Conservation (phyloP, 805 yeast species). For the Cyberlindnera subsufficiens region DNA sequence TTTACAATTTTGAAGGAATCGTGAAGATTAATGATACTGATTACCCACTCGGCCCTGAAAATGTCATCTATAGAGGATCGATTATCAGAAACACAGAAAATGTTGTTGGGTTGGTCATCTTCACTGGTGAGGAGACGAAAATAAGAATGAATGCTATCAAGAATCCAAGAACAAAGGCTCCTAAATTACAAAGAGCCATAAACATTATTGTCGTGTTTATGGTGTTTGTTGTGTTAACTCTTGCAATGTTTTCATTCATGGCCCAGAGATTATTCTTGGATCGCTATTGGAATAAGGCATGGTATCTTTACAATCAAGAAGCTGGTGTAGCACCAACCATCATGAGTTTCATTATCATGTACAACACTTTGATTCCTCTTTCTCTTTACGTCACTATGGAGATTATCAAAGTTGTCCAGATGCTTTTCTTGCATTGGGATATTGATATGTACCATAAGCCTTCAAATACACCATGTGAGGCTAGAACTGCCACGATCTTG, state of each 20-base stretch:
- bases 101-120: conserved; percentile 74
- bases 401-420: conserved; percentile 84
- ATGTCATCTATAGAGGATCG: conserved; percentile 88
- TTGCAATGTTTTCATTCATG: conserved; percentile 78
- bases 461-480: conserved; percentile 87
- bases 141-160: conserved; percentile 91
- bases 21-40: conserved; percentile 33
- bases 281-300: conserved; percentile 37
- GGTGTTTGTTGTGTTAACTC: conserved; percentile 72
- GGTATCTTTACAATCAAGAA: conserved; percentile 73
- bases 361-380: conserved; percentile 90
- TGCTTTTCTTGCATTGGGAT: conserved; percentile 78
- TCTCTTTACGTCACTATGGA: conserved; percentile 96
- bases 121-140: conserved; percentile 94
- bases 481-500: conserved; percentile 89
- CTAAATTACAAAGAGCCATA: conserved; percentile 78
- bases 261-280: conserved; percentile 57
- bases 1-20: conserved; percentile 88
- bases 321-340: conserved; percentile 85
- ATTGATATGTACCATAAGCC: conserved; percentile 88
- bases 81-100: conserved; percentile 77
- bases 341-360: conserved; percentile 97
- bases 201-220: conserved; percentile 81
- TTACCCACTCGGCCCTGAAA: conserved; percentile 69
- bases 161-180: conserved; percentile 89